Base-by-base conservation (phyloP, 805 yeast genomes). In the Metschnikowia santaceciliae region DNA sequence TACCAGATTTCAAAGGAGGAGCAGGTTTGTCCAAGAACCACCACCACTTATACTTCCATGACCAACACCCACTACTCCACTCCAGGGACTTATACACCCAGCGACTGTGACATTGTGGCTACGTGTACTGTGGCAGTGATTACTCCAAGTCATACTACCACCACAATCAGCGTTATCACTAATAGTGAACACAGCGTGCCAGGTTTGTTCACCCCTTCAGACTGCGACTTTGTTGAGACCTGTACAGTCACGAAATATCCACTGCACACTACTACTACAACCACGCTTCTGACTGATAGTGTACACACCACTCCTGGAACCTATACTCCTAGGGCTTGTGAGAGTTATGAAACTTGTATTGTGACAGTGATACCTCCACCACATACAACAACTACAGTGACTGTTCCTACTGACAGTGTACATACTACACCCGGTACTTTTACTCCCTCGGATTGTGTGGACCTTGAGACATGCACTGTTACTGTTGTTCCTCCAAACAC, bases 171-270 rank as follows among this genome's bases (percentile, higher is more conserved):
- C 8, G 7, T n/a, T 3, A 1, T 32, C 2, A 33, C 37, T 11
- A n/a, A 42, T 32, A 42, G 46, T 22, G 13, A 4, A 2, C 32
- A n/a, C 4, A 19, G 36, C n/a, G 20, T 34, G 20, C 46, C 46
- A 0, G 46, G 46, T 10, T 20, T 32, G 1, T 42, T 20, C n/a
- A 33, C 38, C 5, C 46, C 36, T 17, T 33, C 38, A 2, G 46
- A 42, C 20, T 42, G 58, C 14, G 26, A 55, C 6, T 47, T 56
- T 14, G 65, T 63, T 38, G 56, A 48, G 23, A 62, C 63, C 13
- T 63, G 52, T 3, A 60, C 65, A 4, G 62, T 61, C 7, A 50
- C 49, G 6, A 55, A 58, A 13, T 47, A 41, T 3, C 39, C 47
- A 5, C 53, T 49, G 14, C 22, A 26, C 15, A 26, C 50, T 6